Percentiles rank a stretch among this genome's conserved stretches.
These are phyloP conservation scores for Termitomyces sp. DNA, from an alignment of 768 basidiomycete species.

Conservation along the genomic window DNA sequence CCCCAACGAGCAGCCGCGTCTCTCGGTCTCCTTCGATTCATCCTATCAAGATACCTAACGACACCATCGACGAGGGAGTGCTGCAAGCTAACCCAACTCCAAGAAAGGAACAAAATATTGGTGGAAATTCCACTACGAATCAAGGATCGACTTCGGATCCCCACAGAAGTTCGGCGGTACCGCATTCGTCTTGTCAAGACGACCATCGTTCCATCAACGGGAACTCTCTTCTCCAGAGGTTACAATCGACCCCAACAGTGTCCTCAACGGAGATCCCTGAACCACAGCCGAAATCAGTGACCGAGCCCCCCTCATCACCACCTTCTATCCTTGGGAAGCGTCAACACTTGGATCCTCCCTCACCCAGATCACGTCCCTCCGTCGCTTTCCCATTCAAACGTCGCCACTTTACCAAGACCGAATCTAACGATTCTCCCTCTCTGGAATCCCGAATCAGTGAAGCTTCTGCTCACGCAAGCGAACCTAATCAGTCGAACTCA, in stretches of 20 bases:
- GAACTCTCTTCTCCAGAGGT: conserved; percentile 6
- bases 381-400: not conserved
- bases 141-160: not conserved
- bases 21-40: not conserved
- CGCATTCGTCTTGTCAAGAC: not conserved
- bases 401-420: not conserved
- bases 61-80: not conserved
- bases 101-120: not conserved
- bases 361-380: not conserved
- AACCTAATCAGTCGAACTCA: not conserved
- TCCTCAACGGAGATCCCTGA: not conserved
- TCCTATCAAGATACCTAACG: not conserved
- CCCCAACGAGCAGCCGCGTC: not conserved
- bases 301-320: not conserved
- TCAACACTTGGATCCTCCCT: not conserved
- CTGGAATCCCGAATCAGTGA: conserved; percentile 7
- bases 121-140: not conserved
- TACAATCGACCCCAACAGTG: conserved; percentile 1
- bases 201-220: not conserved
- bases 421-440: not conserved
- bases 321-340: conserved; percentile 13
- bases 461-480: not conserved
- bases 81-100: not conserved
- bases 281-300: not conserved
- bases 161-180: not conserved